Evolutionary conservation across 1,284 basidiomycete genomes (phyloP).

Genomic region (Xanthoconium separans): DNA sequence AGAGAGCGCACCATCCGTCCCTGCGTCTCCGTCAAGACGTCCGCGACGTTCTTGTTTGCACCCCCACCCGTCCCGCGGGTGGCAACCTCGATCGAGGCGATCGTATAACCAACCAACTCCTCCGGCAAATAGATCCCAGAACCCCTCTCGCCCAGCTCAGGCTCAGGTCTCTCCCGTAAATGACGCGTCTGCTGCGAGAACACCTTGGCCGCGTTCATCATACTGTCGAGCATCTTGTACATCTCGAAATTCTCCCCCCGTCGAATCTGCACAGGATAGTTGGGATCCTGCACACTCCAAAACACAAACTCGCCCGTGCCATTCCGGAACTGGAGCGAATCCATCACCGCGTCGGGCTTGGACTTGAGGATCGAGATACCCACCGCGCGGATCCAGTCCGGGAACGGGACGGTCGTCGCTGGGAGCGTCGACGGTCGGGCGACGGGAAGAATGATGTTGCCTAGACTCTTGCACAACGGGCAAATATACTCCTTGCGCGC

Average conservation of each 20-base stretch:
- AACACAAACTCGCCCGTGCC: slow-evolving; percentile 84
- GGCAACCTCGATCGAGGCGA: slow-evolving; percentile 79
- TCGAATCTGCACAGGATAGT: slow-evolving; percentile 57
- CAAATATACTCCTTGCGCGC: slow-evolving; percentile 94
- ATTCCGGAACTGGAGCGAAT: slow-evolving; percentile 68
- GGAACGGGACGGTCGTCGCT: slow-evolving; percentile 60
- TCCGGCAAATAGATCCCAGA: slow-evolving; percentile 85
- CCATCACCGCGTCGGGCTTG: slow-evolving; percentile 66
- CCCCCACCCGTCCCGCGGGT: slow-evolving; percentile 64
- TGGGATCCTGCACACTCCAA: slow-evolving; percentile 77
- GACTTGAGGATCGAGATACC: slow-evolving; percentile 81
- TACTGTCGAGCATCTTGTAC: slow-evolving; percentile 75
- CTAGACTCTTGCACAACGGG: slow-evolving; percentile 96
- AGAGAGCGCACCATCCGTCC: slow-evolving; percentile 76
- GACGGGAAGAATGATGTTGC: slow-evolving; percentile 91
- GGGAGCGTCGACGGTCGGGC: slow-evolving; percentile 45
- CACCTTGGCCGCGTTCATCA: slow-evolving; percentile 68
- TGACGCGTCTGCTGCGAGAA: slow-evolving; percentile 75
- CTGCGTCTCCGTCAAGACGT: slow-evolving; percentile 77
- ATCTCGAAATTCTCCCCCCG: slow-evolving; percentile 54
- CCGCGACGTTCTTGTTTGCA: slow-evolving; percentile 54
- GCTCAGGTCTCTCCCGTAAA: slow-evolving; percentile 71
- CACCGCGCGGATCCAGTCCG: slow-evolving; percentile 80
- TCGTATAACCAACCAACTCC: slow-evolving; percentile 87
- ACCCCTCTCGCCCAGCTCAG: slow-evolving; percentile 68